phyloP scores from a whole-genome alignment of 2,329 filamentous ascomycete species.

The Colletotrichum higginsianum region DNA sequence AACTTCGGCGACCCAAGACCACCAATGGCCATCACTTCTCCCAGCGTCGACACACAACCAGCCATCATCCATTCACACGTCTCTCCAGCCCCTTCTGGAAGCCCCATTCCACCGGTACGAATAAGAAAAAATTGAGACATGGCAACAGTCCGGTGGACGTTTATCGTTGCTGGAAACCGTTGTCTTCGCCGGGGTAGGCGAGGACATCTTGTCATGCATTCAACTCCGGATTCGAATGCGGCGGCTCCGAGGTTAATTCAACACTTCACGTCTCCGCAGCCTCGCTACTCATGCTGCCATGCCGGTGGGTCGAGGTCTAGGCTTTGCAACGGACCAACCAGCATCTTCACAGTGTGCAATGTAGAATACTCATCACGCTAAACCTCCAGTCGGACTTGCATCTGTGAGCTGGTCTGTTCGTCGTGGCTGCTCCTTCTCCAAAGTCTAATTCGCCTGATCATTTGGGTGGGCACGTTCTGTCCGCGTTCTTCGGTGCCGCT shows the following conservation, averaged over 20 bases:
- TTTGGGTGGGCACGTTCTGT: constrained; percentile 9
- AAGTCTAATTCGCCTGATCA: constrained; percentile 15
- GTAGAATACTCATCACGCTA: background rate
- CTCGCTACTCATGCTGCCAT: constrained; percentile 32
- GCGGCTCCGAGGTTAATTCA: constrained; percentile 29
- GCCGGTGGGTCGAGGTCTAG: constrained; percentile 23
- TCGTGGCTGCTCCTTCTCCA: background rate
- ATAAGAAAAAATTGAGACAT: constrained; percentile 34
- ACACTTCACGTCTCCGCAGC: constrained; percentile 9
- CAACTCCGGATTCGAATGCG: constrained; percentile 13
- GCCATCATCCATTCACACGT: constrained; percentile 23
- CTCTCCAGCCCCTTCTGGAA: constrained; percentile 19
- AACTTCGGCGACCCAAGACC: background rate
- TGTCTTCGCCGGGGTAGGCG: background rate
- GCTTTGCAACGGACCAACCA: constrained; percentile 12
- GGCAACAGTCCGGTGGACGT: constrained; percentile 9
- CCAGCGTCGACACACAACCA: constrained; percentile 11
- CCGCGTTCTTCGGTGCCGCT: background rate
- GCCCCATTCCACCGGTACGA: constrained; percentile 9
- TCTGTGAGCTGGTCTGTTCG: constrained; percentile 45
- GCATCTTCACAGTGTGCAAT: background rate
- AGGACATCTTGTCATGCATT: constrained; percentile 8
- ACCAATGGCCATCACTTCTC: background rate
- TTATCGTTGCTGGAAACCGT: constrained; percentile 18
- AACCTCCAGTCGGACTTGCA: background rate